Base-by-base conservation (phyloP, 2,329 filamentous ascomycete species). In the Dactylellina sp. region DNA sequence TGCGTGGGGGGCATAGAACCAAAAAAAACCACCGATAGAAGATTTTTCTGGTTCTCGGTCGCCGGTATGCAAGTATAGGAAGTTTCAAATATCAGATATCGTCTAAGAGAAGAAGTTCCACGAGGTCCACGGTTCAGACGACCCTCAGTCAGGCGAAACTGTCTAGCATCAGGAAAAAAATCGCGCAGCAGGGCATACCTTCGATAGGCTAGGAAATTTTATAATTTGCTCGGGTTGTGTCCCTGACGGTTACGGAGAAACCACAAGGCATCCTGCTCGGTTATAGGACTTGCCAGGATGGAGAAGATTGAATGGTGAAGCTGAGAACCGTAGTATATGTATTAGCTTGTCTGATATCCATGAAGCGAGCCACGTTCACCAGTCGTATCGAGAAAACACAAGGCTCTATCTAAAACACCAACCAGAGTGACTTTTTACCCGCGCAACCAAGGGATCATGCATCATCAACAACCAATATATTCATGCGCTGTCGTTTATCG, bases 281-380 rank as follows among this genome's bases (percentile, higher is more conserved):
- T 24, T 37, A 39, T 42, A 44, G 28, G 18, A 32, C 32, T 46
- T 35, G 49, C 61, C 20, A 50, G 61, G 52, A 59, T 66, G 32
- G 39, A 53, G 53, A 52, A 42, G 44, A 60, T 18, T 44, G 44
- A 32, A 59, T 60, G 63, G 53, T 49, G 52, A 60, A 53, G 44
- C 32, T 68, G 28, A 44, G 24, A 59, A 68, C 59, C 46, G 42
- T 52, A 57, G 53, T 68, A 59, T 49, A 32, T 32, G 7, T 3
- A 14, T 53, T 32, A 32, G 28, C 28, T 32, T 42, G 63, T 68
- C 60, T 60, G 63, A 60, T 68, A 68, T 60, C 63, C 46, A 53
- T 46, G 63, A 68, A 68, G 63, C 63, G 63, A 68, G 37, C 47
- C 63, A 68, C 63, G 63, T 68, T 68, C 55, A 46, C 53, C 53